phyloP scores from a whole-genome alignment of 176 grass and related monocot genomes.

The Lolium perenne region DNA sequence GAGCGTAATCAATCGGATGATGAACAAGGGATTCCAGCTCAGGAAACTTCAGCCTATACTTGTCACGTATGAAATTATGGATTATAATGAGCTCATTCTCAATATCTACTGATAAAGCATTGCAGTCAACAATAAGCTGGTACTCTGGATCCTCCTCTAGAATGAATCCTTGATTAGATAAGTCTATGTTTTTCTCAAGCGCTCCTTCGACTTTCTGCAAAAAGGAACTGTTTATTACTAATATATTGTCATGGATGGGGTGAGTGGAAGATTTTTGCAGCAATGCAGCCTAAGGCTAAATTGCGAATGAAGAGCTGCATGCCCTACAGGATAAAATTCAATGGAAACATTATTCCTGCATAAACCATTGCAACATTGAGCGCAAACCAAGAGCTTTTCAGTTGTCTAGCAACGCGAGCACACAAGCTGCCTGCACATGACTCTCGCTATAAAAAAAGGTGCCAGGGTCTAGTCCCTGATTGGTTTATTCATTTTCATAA shows the following conservation, averaged over 20 bases:
- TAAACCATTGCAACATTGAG: slow-evolving; percentile 4
- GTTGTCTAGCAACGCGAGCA: not conserved
- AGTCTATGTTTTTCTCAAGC: slow-evolving; percentile 61
- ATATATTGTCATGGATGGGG: not conserved
- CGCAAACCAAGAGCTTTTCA: not conserved
- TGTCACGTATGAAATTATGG: slow-evolving; percentile 93
- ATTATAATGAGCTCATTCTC: slow-evolving; percentile 97
- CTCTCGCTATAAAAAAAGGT: not conserved
- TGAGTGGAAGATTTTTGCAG: not conserved
- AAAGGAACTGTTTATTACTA: not conserved
- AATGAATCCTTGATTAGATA: slow-evolving; percentile 59
- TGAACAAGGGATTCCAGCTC: slow-evolving; percentile 93
- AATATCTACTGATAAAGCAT: slow-evolving; percentile 85
- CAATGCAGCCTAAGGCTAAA: not conserved
- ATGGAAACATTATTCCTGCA: not conserved
- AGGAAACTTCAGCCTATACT: slow-evolving; percentile 85
- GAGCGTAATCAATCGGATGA: slow-evolving; percentile 92
- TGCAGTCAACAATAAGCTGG: slow-evolving; percentile 91
- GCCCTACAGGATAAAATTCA: not conserved
- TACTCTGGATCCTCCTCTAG: slow-evolving; percentile 87
- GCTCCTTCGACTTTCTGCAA: slow-evolving; percentile 84
- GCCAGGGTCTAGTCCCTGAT: not conserved
- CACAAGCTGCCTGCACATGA: not conserved
- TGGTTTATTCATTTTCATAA: not conserved
- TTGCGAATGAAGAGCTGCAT: not conserved